Percentiles rank a stretch among this genome's conserved stretches.
Conservation (phyloP, 371 early-diverging fungal species). For the Entomophthora muscae region DNA sequence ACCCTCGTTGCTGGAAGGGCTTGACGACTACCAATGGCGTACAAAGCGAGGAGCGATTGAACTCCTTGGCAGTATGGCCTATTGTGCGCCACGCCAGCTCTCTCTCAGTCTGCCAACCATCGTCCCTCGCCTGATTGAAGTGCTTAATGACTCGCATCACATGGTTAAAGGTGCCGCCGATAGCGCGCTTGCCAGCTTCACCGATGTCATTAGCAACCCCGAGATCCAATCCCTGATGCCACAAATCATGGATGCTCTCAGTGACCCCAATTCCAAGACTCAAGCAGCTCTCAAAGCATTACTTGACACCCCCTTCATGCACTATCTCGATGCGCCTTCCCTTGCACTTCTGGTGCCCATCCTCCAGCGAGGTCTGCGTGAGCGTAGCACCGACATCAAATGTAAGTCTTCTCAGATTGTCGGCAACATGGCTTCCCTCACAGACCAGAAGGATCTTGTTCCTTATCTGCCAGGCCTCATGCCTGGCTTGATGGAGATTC, state of each 20-base stretch:
- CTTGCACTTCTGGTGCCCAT: conserved; percentile 91
- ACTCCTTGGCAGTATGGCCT: conserved; percentile 90
- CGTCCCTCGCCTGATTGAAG: conserved; percentile 80
- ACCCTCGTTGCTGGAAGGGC: conserved; percentile 70
- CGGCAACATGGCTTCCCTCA: conserved; percentile 87
- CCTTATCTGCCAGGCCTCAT: conserved; percentile 69
- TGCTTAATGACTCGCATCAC: conserved; percentile 79
- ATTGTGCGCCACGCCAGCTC: conserved; percentile 90
- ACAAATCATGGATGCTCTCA: conserved; percentile 64
- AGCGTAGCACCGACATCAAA: conserved; percentile 78
- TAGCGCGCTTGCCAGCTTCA: conserved; percentile 70
- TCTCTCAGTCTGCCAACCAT: conserved; percentile 76
- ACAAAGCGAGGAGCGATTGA: conserved; percentile 92
- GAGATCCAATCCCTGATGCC: conserved; percentile 89
- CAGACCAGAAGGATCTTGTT: conserved; percentile 74
- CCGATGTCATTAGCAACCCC: conserved; percentile 90
- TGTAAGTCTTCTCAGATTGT: conserved; percentile 91
- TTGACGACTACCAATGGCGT: conserved; percentile 85
- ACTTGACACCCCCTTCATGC: conserved; percentile 84
- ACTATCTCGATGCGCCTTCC: conserved; percentile 93
- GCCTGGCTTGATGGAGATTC: conserved; percentile 73
- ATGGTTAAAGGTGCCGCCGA: conserved; percentile 84
- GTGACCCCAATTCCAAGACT: conserved; percentile 77
- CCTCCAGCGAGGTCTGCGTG: conserved; percentile 77
- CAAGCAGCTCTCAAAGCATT: conserved; percentile 62